Percentiles rank a stretch among this genome's conserved stretches.
Evolutionary conservation across 306 rosid genomes (phyloP).

Genomic region (Rosa chinensis): DNA sequence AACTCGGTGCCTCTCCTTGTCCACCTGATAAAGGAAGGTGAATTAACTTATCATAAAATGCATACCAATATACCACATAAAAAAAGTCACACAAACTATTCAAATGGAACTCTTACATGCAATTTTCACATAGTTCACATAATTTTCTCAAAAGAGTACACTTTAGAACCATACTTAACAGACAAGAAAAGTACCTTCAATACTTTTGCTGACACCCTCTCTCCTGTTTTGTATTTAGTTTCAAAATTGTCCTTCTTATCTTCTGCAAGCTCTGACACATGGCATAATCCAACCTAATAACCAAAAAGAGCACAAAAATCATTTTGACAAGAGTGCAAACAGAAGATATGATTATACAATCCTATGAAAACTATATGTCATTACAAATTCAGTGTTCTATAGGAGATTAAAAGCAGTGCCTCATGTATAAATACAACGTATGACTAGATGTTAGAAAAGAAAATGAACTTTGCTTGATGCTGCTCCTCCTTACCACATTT

Average conservation of each 20-base stretch:
- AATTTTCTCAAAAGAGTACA: not conserved
- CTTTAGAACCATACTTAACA: slow-evolving; percentile 7
- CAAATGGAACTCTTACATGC: not conserved
- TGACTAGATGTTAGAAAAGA: not conserved
- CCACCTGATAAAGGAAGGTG: slow-evolving; percentile 51
- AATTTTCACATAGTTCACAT: not conserved
- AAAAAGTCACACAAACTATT: not conserved
- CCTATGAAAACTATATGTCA: not conserved
- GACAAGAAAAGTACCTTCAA: slow-evolving; percentile 62
- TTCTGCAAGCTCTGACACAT: slow-evolving; percentile 79
- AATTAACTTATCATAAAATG: slow-evolving; percentile 14
- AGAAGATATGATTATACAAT: not conserved
- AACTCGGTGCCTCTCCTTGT: slow-evolving; percentile 63
- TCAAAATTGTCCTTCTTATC: slow-evolving; percentile 54
- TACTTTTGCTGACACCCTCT: slow-evolving; percentile 69
- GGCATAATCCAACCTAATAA: slow-evolving; percentile 89
- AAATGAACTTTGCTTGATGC: not conserved
- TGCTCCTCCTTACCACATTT: slow-evolving; percentile 49
- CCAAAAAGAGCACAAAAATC: slow-evolving; percentile 7
- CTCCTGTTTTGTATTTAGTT: slow-evolving; percentile 64
- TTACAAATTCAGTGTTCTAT: not conserved
- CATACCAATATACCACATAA: not conserved
- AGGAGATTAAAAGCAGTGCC: not conserved
- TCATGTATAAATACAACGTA: not conserved
- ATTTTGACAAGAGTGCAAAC: not conserved